Evolutionary conservation across 2,329 filamentous ascomycete genomes (phyloP).

Genomic region (Fonsecaea nubica): DNA sequence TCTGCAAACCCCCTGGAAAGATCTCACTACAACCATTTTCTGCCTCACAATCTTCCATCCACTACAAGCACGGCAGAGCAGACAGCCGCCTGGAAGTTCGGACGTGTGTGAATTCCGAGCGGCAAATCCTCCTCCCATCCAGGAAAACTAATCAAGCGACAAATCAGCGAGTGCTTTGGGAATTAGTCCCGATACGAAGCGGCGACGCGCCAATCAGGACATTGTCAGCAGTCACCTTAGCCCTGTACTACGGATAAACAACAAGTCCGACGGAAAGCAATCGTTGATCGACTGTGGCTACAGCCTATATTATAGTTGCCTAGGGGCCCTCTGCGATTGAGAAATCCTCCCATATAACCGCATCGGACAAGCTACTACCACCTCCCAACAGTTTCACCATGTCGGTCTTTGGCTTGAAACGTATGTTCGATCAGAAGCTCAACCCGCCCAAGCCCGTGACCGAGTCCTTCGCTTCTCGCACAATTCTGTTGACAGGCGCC

Average conservation of each 20-base stretch:
- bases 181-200: background rate
- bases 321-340: constrained; percentile 39
- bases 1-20: no score
- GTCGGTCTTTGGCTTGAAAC: constrained; percentile 17
- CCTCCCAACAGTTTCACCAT: constrained; percentile 1
- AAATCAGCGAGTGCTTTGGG: background rate
- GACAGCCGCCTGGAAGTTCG: background rate
- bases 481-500: constrained; percentile 58
- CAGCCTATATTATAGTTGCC: background rate
- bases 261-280: constrained; percentile 1
- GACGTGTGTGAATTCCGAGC: background rate
- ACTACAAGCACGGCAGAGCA: background rate
- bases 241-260: background rate
- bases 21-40: background rate
- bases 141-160: background rate
- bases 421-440: constrained; percentile 27
- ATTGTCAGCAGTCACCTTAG: background rate
- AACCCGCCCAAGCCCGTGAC: constrained; percentile 43
- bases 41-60: background rate
- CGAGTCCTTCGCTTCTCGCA: constrained; percentile 53
- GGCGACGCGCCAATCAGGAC: no score
- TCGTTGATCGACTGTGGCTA: background rate
- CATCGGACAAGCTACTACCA: background rate
- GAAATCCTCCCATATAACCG: constrained; percentile 5
- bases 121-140: background rate